Evolutionary conservation across 2,329 filamentous ascomycete genomes (phyloP).

Genomic region (Alternaria postmessia): DNA sequence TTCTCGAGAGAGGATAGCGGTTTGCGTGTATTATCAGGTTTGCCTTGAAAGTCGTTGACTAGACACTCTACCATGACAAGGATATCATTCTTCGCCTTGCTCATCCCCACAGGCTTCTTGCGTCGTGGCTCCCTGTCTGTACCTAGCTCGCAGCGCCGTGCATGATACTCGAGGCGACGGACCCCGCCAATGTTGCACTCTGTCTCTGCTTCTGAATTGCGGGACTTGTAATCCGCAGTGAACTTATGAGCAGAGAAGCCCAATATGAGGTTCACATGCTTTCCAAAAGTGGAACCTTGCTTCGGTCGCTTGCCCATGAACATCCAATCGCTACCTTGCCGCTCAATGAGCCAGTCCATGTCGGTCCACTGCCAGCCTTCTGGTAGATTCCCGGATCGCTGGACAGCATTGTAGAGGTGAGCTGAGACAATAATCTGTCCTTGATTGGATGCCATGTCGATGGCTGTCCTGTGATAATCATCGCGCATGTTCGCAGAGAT

Average conservation of each 20-base stretch:
- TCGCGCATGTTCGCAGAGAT: background rate
- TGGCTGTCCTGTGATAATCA: background rate
- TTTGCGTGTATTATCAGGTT: background rate
- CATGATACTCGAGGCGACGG: background rate
- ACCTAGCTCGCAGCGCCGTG: background rate
- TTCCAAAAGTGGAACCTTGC: background rate
- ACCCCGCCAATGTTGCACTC: background rate
- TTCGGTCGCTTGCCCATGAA: background rate
- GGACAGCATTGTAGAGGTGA: background rate
- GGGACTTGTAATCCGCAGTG: background rate
- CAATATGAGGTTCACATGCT: no score
- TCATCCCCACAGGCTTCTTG: background rate
- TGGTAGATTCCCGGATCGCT: background rate
- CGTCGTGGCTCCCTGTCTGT: background rate
- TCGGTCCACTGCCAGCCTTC: background rate
- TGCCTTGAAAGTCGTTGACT: background rate
- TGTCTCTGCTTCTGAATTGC: background rate
- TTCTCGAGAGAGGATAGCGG: background rate
- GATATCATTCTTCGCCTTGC: background rate
- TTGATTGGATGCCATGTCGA: background rate
- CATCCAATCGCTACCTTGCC: background rate
- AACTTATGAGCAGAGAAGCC: background rate
- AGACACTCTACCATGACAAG: background rate
- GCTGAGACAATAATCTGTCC: background rate
- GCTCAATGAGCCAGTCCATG: background rate